These are phyloP conservation scores for Alloascoidea africana DNA, from an alignment of 805 yeast species.

Conservation along the genomic window DNA sequence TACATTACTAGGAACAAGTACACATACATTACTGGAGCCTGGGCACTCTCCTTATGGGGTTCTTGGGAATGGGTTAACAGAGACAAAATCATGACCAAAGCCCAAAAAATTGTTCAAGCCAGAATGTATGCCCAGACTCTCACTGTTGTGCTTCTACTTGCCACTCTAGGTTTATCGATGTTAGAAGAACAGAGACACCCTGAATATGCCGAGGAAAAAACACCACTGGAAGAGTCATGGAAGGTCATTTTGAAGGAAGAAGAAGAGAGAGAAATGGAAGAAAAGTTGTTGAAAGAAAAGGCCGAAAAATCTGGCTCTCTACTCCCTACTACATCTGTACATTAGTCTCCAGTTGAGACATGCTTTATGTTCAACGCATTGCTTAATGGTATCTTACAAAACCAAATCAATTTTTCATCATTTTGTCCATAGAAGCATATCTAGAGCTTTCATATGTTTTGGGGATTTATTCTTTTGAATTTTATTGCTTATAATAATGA, in stretches of 20 bases:
- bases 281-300: too few species aligned
- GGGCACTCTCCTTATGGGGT: conserved; percentile 74
- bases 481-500: too few species aligned
- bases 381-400: too few species aligned
- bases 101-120: conserved; percentile 78
- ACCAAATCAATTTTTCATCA: too few species aligned
- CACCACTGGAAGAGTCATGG: conserved; percentile 26
- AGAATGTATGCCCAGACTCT: conserved; percentile 84
- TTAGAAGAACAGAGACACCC: conserved; percentile 44
- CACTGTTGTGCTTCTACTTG: conserved; percentile 56
- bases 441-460: too few species aligned
- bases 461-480: too few species aligned
- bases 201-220: conserved; percentile 17
- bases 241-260: conserved; percentile 30
- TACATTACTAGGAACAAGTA: conserved; percentile 41
- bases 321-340: too few species aligned
- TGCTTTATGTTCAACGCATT: too few species aligned
- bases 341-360: too few species aligned
- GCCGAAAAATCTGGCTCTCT: too few species aligned
- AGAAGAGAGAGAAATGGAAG: conserved; percentile 17
- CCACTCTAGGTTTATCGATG: conserved; percentile 45
- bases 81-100: conserved; percentile 56
- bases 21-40: conserved; percentile 49
- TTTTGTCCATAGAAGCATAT: too few species aligned
- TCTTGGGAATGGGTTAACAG: conserved; percentile 62